Evolutionary conservation across 163 green algal genomes (phyloP), one percentile per base, ranked within the genome.

Genomic region (Coccomyxa subellipsoidea): DNA sequence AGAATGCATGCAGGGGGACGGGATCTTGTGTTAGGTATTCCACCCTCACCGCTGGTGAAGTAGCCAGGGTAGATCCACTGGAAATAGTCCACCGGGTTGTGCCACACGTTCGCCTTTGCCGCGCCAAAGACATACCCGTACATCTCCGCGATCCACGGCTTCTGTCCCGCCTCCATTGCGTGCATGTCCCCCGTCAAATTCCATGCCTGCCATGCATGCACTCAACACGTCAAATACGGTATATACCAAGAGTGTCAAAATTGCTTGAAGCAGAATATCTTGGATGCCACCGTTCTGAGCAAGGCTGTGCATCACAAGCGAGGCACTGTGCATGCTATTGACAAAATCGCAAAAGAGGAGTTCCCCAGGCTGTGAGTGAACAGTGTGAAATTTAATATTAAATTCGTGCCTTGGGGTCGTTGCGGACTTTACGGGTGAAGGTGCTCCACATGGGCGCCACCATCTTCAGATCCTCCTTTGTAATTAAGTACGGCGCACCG

Each of bases 61-160:
- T 96, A 96, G 7, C 90, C 91, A 2, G 92, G 92, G 78, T 96
- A 96, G 4, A 96, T 86, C 91, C 95, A 95, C 38, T 90, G 86
- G 15, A 73, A 82, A 71, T 90, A 82, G 39, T 82, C 76, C 39
- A 87, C 78, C 21, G 47, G 47, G 4, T 81, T 86, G 84, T 95
- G 92, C 84, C 90, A 91, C 27, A 96, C 84, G 36, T 90, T 85
- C 18, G 86, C 86, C 59, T 89, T 88, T 21, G 90, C 83, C 47
- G 83, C 84, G 9, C 79, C 92, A 75, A 91, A 96, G 21, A 86
- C 87, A 83, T 96, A 96, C 35, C 90, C 90, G 79, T 89, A 92
- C 93, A 96, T 96, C 81, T 96, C 94, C 38, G 81, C 92, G 81
- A 99, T 99, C 96, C 96, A 99, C 69, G 95, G 94, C 79, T 95